A percentile compares a stretch with the other conserved stretches of the same genome.
Evolutionary conservation across 148 eudicot genomes (phyloP).

Genomic region (Cornus controversa): DNA sequence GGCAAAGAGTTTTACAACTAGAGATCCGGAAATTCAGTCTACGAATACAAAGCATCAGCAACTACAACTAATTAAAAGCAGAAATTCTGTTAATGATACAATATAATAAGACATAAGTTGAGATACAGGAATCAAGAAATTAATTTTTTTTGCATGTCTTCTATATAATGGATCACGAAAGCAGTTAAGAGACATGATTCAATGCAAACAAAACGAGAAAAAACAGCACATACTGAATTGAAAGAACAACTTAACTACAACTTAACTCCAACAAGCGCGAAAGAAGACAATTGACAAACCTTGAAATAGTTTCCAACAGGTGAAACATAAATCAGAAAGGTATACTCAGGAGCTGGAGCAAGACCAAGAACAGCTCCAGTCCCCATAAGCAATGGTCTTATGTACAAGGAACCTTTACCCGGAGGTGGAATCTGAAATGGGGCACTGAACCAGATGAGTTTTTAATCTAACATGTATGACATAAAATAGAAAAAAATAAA

Average conservation of each 20-base stretch:
- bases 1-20: neutral
- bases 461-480: neutral
- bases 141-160: neutral
- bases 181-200: neutral
- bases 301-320: conserved; percentile 98
- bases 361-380: conserved; percentile 93
- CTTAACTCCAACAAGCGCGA: neutral
- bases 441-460: neutral
- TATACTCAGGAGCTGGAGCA: conserved; percentile 97
- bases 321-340: conserved; percentile 81
- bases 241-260: neutral
- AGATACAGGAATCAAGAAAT: too few species aligned
- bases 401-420: conserved; percentile 89
- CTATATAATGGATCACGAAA: neutral
- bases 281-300: conserved; percentile 40
- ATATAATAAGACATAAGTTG: too few species aligned
- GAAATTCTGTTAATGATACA: neutral
- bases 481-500: neutral
- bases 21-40: neutral
- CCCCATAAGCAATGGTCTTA: conserved; percentile 92
- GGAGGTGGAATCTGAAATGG: conserved; percentile 80
- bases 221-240: neutral
- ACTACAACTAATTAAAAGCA: neutral
- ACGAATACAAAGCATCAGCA: neutral
- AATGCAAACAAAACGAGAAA: neutral